Evolutionary conservation across 208 protist genomes (phyloP).

Genomic region (Trypanosoma conorhini): DNA sequence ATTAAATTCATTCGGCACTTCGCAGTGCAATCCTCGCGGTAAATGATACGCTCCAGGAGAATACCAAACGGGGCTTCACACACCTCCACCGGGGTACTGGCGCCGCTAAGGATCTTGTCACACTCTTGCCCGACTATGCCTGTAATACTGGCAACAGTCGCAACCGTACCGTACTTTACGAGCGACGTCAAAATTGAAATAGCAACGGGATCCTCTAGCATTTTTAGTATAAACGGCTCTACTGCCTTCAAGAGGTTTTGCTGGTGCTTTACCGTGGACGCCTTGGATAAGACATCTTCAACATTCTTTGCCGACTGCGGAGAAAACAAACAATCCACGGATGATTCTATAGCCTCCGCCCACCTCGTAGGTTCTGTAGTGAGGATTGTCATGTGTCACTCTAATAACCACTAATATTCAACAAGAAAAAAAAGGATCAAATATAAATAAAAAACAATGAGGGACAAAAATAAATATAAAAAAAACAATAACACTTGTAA

Average conservation of each 20-base stretch:
- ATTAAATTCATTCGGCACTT: slow-evolving; percentile 46
- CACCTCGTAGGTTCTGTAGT: slow-evolving; percentile 69
- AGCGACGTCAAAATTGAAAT: slow-evolving; percentile 72
- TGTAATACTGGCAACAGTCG: slow-evolving; percentile 57
- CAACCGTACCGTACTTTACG: slow-evolving; percentile 70
- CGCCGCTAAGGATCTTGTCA: slow-evolving; percentile 41
- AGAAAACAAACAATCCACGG: slow-evolving; percentile 48
- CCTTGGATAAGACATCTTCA: slow-evolving; percentile 65
- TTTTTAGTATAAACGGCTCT: slow-evolving; percentile 40
- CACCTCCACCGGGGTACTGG: slow-evolving; percentile 28
- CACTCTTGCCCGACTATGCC: slow-evolving; percentile 31
- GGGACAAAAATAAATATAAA: not conserved
- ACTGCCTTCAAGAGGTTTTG: slow-evolving; percentile 63
- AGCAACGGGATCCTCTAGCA: slow-evolving; percentile 45
- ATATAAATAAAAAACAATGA: slow-evolving; percentile 4
- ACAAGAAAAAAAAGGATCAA: not conserved
- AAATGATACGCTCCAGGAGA: slow-evolving; percentile 73
- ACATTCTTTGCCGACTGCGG: slow-evolving; percentile 72
- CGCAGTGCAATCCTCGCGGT: slow-evolving; percentile 67
- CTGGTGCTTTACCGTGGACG: slow-evolving; percentile 61
- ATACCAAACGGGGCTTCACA: slow-evolving; percentile 37
- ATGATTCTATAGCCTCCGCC: slow-evolving; percentile 56
- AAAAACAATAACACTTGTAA: not conserved
- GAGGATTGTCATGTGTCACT: slow-evolving; percentile 30
- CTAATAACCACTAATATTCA: not conserved